Evolutionary conservation across 345 rosid species (phyloP).

Genomic region (Raphanus sativus): DNA sequence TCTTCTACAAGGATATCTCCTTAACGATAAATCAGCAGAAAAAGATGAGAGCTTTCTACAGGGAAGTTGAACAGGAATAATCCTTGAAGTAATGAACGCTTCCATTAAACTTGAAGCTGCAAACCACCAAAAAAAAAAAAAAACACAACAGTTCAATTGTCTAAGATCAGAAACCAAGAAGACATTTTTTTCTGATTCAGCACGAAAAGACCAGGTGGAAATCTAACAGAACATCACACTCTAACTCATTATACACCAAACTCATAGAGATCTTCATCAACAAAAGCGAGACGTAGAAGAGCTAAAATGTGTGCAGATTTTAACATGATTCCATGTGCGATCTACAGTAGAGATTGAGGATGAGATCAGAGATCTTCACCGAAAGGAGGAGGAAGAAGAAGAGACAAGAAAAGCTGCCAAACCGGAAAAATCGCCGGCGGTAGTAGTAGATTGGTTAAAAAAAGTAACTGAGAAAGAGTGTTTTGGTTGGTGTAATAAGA

Average conservation of each 20-base stretch:
- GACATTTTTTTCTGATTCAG: not conserved
- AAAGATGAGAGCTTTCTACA: constrained; percentile 36
- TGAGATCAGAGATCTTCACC: constrained; percentile 13
- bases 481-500: constrained; percentile 25
- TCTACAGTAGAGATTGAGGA: constrained; percentile 12
- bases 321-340: not conserved
- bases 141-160: constrained; percentile 7
- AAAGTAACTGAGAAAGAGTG: constrained; percentile 13
- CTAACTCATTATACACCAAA: not conserved
- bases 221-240: not conserved
- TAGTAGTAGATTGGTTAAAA: constrained; percentile 13
- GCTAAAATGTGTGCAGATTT: not conserved
- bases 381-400: not conserved
- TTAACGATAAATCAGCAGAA: constrained; percentile 35
- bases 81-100: constrained; percentile 46
- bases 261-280: not conserved
- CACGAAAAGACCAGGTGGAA: not conserved
- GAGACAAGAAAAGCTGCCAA: not conserved
- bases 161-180: not conserved
- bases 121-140: not conserved
- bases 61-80: constrained; percentile 40
- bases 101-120: constrained; percentile 53
- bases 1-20: constrained; percentile 30
- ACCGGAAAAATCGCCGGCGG: constrained; percentile 23
- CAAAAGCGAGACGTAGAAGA: not conserved